Evolutionary conservation across 75 land plant species (phyloP).

Genomic region (Cunninghamia lanceolata): DNA sequence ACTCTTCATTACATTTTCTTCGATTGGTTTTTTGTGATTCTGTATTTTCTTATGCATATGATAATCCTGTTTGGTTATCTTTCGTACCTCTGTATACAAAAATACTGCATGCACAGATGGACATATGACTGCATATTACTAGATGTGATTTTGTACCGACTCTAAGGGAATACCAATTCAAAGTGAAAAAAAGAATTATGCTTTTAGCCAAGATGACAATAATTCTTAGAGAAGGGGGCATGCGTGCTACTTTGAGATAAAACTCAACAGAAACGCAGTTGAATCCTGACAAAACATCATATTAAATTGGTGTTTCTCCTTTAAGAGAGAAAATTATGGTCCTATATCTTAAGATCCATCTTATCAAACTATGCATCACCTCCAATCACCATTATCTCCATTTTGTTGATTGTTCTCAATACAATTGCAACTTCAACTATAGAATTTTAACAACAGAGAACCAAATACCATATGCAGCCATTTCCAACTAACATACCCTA

Average conservation of each 20-base stretch:
- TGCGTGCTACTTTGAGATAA: background rate
- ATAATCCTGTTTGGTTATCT: background rate
- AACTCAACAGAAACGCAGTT: background rate
- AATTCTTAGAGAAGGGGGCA: background rate
- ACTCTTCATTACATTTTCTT: background rate
- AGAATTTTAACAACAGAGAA: background rate
- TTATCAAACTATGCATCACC: background rate
- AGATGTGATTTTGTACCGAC: conserved; percentile 1
- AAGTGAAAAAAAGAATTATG: background rate
- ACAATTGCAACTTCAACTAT: background rate
- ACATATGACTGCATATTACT: background rate
- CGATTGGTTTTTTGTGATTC: background rate
- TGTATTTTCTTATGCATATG: background rate
- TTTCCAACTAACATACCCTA: background rate
- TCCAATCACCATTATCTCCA: background rate
- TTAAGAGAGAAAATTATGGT: background rate
- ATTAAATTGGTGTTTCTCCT: background rate
- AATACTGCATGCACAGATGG: background rate
- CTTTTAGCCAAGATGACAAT: background rate
- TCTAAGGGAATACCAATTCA: background rate
- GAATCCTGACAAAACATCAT: too few relatives aligned
- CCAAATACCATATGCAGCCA: background rate
- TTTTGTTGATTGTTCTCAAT: background rate
- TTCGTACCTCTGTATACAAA: background rate
- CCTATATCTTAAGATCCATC: background rate